Evolutionary conservation across 371 early-diverging fungal species (phyloP).

Genomic region (Mucor racemosus): DNA sequence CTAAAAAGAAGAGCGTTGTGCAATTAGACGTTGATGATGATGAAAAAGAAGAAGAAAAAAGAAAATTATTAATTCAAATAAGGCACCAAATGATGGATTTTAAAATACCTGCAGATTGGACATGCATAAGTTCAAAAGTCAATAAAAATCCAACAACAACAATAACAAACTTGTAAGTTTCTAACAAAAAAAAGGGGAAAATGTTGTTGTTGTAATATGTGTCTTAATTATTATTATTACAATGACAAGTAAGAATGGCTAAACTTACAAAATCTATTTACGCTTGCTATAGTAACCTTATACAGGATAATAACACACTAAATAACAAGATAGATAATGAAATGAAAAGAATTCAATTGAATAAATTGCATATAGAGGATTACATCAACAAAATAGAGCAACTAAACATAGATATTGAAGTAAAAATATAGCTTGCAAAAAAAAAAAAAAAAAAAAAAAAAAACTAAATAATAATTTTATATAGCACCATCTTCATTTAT

Average conservation of each 20-base stretch:
- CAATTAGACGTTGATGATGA: too few species aligned
- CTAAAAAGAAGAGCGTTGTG: neutral
- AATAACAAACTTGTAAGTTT: neutral
- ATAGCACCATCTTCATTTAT: neutral
- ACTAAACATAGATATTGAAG: neutral
- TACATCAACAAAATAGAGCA: neutral
- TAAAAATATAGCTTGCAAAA: neutral
- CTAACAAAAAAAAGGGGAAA: neutral
- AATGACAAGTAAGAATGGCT: constrained; percentile 9
- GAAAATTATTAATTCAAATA: neutral
- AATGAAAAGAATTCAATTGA: neutral
- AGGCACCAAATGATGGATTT: constrained; percentile 19
- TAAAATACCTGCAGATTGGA: constrained; percentile 19
- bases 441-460: neutral
- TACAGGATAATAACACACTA: neutral
- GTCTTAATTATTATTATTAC: neutral
- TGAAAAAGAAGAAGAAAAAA: neutral
- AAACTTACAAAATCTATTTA: constrained; percentile 4
- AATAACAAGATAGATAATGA: neutral
- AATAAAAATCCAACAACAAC: neutral
- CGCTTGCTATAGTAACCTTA: neutral
- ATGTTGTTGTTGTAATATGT: neutral
- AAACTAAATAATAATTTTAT: neutral
- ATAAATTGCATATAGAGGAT: neutral
- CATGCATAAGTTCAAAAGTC: constrained; percentile 19